phyloP scores from a whole-genome alignment of 495 filamentous ascomycete species.

The Corynascus novoguineensis region DNA sequence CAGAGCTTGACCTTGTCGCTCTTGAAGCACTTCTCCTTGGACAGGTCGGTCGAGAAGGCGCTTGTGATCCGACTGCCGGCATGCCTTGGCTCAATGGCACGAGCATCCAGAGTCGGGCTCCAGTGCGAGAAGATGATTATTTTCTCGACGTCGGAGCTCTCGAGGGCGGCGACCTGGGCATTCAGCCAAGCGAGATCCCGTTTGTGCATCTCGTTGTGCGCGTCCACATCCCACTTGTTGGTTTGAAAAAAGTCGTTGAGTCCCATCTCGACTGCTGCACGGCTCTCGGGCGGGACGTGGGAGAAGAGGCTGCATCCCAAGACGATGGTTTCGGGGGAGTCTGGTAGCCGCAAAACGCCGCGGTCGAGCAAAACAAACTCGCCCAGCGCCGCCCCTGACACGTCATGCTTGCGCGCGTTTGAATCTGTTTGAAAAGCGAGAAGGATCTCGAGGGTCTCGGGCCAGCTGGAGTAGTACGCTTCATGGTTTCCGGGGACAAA shows the following conservation, averaged over 20 bases:
- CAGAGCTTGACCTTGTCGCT: constrained; percentile 43
- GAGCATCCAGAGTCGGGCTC: constrained; percentile 38
- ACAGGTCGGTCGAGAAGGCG: constrained; percentile 47
- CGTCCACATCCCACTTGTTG: constrained; percentile 15
- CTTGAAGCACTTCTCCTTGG: constrained; percentile 40
- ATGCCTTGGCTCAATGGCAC: constrained; percentile 41
- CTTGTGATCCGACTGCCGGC: constrained; percentile 34
- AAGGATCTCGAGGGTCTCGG: constrained; percentile 20
- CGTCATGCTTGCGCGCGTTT: not conserved
- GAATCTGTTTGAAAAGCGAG: constrained; percentile 1
- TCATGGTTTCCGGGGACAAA: constrained; percentile 4
- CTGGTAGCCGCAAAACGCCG: constrained; percentile 32
- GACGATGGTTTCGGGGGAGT: constrained; percentile 10
- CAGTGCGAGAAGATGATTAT: constrained; percentile 51
- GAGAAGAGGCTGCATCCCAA: constrained; percentile 39
- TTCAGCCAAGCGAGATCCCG: constrained; percentile 50
- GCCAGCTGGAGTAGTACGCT: constrained; percentile 25
- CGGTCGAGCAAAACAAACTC: constrained; percentile 7
- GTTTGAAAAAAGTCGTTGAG: constrained; percentile 35
- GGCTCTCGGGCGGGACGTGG: constrained; percentile 22
- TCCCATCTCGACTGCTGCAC: constrained; percentile 32
- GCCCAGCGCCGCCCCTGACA: not conserved
- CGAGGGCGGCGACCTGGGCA: constrained; percentile 34
- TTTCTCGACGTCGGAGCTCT: constrained; percentile 27
- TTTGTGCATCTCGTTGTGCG: constrained; percentile 38